Evolutionary conservation across 2,329 filamentous ascomycete species (phyloP).

Genomic region (Colletotrichum sojae): DNA sequence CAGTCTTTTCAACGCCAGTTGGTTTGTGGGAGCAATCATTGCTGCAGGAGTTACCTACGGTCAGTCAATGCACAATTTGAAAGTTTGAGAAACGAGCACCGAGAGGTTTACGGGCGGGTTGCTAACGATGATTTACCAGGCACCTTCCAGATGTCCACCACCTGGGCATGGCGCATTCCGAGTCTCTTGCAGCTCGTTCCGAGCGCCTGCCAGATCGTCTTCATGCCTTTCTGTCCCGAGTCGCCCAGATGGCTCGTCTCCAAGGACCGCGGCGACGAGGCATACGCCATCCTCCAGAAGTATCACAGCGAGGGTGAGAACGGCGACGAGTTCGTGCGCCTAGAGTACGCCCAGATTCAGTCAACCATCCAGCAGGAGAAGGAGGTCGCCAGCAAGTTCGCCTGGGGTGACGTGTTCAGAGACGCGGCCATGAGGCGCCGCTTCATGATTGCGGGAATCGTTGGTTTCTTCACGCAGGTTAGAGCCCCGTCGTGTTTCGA

Average conservation of each 20-base stretch:
- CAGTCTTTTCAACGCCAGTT: slow-evolving; percentile 59
- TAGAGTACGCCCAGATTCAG: slow-evolving; percentile 70
- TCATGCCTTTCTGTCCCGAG: slow-evolving; percentile 54
- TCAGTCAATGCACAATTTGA: not conserved
- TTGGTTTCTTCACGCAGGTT: slow-evolving; percentile 61
- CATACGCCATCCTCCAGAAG: slow-evolving; percentile 50
- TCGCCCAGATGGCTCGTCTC: slow-evolving; percentile 52
- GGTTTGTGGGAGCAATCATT: slow-evolving; percentile 31
- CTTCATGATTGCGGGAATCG: slow-evolving; percentile 60
- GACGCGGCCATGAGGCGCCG: slow-evolving; percentile 57
- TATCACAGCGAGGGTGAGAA: slow-evolving; percentile 67
- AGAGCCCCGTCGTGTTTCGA: not conserved
- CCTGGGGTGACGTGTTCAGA: slow-evolving; percentile 53
- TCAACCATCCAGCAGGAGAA: slow-evolving; percentile 64
- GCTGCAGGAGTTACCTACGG: slow-evolving; percentile 32
- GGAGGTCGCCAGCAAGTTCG: slow-evolving; percentile 60
- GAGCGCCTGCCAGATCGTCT: slow-evolving; percentile 44
- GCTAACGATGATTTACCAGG: not conserved
- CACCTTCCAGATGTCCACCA: slow-evolving; percentile 32
- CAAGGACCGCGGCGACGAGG: slow-evolving; percentile 51
- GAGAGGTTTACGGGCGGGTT: not conserved
- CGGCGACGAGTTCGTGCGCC: slow-evolving; percentile 64
- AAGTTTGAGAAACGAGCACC: too few relatives aligned
- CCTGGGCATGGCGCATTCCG: slow-evolving; percentile 36
- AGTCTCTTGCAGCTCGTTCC: slow-evolving; percentile 40